Conservation (phyloP, 2,329 filamentous ascomycete genomes). For the Sporothrix pallida region DNA sequence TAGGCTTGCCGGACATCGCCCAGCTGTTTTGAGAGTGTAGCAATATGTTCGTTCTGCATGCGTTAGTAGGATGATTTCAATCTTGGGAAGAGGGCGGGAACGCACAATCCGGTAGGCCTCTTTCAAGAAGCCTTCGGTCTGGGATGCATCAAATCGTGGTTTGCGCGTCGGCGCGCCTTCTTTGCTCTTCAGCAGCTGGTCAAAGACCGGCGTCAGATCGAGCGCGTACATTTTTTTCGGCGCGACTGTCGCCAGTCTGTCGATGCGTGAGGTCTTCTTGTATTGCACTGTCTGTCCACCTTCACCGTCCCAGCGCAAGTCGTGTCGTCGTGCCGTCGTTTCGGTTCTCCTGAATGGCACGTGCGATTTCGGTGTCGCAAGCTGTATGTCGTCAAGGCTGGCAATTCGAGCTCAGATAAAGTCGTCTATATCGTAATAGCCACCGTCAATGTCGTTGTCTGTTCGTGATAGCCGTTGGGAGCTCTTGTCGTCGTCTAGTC, state of each 20-base stretch:
- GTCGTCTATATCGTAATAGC: not conserved
- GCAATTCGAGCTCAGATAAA: too few relatives aligned
- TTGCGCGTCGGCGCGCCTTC: conserved; percentile 34
- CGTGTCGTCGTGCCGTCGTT: not conserved
- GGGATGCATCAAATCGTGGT: conserved; percentile 53
- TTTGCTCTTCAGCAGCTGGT: conserved; percentile 64
- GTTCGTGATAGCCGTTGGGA: not conserved
- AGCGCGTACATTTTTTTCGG: conserved; percentile 43
- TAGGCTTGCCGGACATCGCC: conserved; percentile 86
- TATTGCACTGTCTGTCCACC: not conserved
- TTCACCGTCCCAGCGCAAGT: not conserved
- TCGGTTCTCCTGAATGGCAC: too few relatives aligned
- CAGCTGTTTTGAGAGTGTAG: conserved; percentile 79
- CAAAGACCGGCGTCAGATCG: conserved; percentile 72
- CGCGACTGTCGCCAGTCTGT: too few relatives aligned
- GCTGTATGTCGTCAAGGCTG: not conserved
- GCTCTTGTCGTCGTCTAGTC: conserved; percentile 8
- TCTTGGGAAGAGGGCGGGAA: conserved; percentile 27
- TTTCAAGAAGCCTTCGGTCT: conserved; percentile 84
- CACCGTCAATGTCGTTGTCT: not conserved
- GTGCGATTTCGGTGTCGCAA: not conserved
- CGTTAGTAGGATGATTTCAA: not conserved
- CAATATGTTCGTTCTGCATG: conserved; percentile 79
- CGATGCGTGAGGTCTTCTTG: not conserved
- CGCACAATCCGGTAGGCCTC: conserved; percentile 91